Percentiles rank a stretch among this genome's conserved stretches.
These are phyloP conservation scores for Trichosanthes truncata DNA, from an alignment of 306 rosid genomes.

Conservation along the genomic window DNA sequence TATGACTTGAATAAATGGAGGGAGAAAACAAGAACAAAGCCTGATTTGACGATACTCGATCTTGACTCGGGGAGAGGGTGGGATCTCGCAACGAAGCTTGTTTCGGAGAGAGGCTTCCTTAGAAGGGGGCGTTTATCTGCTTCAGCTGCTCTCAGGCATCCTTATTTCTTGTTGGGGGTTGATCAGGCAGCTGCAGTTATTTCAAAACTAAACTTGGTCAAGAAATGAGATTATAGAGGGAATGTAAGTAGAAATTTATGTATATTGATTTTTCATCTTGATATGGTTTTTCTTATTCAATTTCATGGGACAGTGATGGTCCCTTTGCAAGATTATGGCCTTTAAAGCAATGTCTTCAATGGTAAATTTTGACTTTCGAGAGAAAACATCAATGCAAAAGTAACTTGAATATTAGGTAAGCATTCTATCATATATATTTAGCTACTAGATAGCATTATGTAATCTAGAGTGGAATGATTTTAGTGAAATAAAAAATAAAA, in stretches of 20 bases:
- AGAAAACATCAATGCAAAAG: not conserved
- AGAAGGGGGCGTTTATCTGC: slow-evolving; percentile 79
- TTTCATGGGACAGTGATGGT: not conserved
- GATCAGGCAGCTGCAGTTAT: slow-evolving; percentile 94
- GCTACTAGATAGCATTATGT: not conserved
- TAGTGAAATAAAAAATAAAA: too few species aligned
- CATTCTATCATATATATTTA: not conserved
- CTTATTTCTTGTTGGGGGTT: slow-evolving; percentile 76
- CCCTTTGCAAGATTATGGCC: not conserved
- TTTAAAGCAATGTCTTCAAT: not conserved
- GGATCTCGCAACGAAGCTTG: slow-evolving; percentile 76
- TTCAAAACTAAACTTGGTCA: slow-evolving; percentile 56
- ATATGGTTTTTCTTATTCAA: not conserved
- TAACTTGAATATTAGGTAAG: not conserved
- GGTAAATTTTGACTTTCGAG: slow-evolving; percentile 1
- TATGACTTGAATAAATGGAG: slow-evolving; percentile 81
- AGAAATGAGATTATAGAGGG: slow-evolving; percentile 26
- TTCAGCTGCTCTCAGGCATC: slow-evolving; percentile 77
- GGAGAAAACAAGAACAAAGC: slow-evolving; percentile 47
- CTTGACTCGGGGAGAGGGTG: slow-evolving; percentile 83
- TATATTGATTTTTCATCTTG: not conserved
- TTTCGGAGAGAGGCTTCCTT: slow-evolving; percentile 59
- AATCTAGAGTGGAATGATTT: too few species aligned
- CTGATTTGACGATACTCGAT: slow-evolving; percentile 64
- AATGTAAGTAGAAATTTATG: not conserved